Evolutionary conservation across 1,284 basidiomycete species (phyloP).

Genomic region (Vanrija sp.): DNA sequence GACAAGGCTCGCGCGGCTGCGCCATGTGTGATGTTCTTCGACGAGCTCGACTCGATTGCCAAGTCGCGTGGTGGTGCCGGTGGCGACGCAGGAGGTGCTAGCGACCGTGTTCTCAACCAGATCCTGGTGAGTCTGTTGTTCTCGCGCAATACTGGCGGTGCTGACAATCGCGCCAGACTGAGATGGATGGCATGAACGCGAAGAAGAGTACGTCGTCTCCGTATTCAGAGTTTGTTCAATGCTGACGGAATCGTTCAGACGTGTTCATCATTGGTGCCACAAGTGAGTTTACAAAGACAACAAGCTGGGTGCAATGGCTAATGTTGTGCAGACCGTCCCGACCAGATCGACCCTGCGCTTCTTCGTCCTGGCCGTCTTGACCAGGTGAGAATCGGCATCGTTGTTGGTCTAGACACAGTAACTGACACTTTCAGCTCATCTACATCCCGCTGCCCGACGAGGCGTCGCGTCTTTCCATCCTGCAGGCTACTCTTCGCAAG

Average conservation of each 20-base stretch:
- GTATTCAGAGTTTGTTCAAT: neutral
- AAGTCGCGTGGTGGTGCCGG: constrained; percentile 81
- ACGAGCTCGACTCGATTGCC: constrained; percentile 97
- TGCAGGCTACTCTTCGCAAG: constrained; percentile 87
- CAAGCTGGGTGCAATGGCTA: neutral
- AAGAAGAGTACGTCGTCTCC: constrained; percentile 67
- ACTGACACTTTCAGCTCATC: constrained; percentile 61
- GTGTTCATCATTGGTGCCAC: constrained; percentile 99
- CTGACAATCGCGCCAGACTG: constrained; percentile 56
- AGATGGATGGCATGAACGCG: constrained; percentile 99
- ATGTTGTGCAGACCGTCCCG: constrained; percentile 68
- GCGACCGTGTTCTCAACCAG: constrained; percentile 96
- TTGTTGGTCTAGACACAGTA: constrained; percentile 10
- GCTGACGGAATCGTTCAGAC: constrained; percentile 46
- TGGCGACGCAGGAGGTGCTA: constrained; percentile 85
- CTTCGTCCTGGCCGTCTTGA: constrained; percentile 65
- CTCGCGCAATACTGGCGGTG: neutral
- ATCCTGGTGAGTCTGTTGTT: constrained; percentile 56
- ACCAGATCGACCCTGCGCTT: constrained; percentile 89
- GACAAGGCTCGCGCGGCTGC: constrained; percentile 99
- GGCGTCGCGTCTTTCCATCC: constrained; percentile 82
- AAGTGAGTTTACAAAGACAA: constrained; percentile 46
- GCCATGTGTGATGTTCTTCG: constrained; percentile 99
- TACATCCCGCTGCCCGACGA: constrained; percentile 95
- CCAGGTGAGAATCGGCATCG: constrained; percentile 43